phyloP scores from a whole-genome alignment of 108 stramenopile species.

The Schizochytrium sp. region DNA sequence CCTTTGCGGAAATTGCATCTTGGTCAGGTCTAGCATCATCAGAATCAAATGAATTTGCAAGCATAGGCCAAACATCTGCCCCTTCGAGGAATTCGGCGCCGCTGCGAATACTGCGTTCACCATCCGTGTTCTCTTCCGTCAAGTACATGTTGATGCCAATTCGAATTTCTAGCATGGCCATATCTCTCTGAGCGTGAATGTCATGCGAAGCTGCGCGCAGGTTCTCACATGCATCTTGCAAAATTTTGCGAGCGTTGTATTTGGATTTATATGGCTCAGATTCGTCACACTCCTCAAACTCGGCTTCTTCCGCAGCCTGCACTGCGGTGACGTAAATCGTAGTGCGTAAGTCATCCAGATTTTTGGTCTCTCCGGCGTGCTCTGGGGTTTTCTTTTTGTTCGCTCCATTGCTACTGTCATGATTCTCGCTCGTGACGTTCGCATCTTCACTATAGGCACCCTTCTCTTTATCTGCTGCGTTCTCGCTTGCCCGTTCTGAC shows the following conservation, averaged over 20 bases:
- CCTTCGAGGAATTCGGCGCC: slow-evolving; percentile 52
- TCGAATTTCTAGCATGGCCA: slow-evolving; percentile 36
- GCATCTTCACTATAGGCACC: too few relatives aligned
- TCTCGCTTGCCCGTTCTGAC: too few relatives aligned
- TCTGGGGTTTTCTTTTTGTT: too few relatives aligned
- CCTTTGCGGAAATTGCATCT: neutral
- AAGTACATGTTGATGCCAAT: slow-evolving; percentile 49
- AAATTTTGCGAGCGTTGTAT: slow-evolving; percentile 1
- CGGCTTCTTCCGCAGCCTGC: neutral
- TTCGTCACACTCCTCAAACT: neutral
- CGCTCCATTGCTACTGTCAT: too few relatives aligned
- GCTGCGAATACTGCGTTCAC: neutral
- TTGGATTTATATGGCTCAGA: slow-evolving; percentile 18
- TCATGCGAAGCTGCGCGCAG: neutral
- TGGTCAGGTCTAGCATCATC: neutral
- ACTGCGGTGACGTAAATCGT: neutral
- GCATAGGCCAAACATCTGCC: neutral
- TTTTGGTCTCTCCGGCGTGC: too few relatives aligned
- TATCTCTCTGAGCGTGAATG: neutral
- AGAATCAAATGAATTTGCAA: neutral
- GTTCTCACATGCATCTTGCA: neutral
- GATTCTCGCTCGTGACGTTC: too few relatives aligned
- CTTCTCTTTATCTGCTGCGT: too few relatives aligned
- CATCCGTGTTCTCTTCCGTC: slow-evolving; percentile 51
- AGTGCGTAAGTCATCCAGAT: too few relatives aligned